These are phyloP conservation scores for Thalassiosira exigua DNA, from an alignment of 352 stramenopile species.

Conservation along the genomic window DNA sequence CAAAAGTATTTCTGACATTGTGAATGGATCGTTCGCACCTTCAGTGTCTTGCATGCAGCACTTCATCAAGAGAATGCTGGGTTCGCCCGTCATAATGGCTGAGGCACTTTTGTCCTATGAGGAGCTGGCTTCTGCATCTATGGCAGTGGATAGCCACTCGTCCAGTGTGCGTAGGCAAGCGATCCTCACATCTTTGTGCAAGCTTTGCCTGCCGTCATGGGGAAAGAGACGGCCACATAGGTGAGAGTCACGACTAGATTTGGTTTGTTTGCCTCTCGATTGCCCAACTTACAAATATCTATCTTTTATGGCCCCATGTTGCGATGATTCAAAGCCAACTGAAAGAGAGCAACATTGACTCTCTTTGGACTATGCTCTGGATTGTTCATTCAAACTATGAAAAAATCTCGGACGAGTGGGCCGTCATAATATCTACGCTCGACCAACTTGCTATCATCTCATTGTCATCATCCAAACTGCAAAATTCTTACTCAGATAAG, in stretches of 20 bases:
- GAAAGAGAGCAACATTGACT: slow-evolving; percentile 75
- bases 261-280: no score
- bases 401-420: slow-evolving; percentile 80
- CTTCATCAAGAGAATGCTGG: slow-evolving; percentile 80
- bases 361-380: slow-evolving; percentile 72
- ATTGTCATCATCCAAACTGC: slow-evolving; percentile 76
- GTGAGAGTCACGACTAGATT: slow-evolving; percentile 40
- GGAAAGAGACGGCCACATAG: slow-evolving; percentile 63
- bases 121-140: slow-evolving; percentile 65
- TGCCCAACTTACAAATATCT: no score
- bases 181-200: slow-evolving; percentile 82
- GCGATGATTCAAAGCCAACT: slow-evolving; percentile 56
- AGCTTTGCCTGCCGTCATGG: slow-evolving; percentile 83
- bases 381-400: slow-evolving; percentile 78
- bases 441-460: slow-evolving; percentile 75
- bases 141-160: slow-evolving; percentile 51
- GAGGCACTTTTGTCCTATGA: slow-evolving; percentile 70
- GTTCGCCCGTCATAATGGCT: slow-evolving; percentile 69
- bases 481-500: slow-evolving; percentile 59
- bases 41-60: slow-evolving; percentile 83
- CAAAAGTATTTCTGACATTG: slow-evolving; percentile 24
- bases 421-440: slow-evolving; percentile 80
- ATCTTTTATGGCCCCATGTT: no score
- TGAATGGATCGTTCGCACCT: slow-evolving; percentile 75
- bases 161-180: slow-evolving; percentile 64